These are phyloP conservation scores for Globisporangium nunn DNA, from an alignment of 352 stramenopile species.

Conservation along the genomic window DNA sequence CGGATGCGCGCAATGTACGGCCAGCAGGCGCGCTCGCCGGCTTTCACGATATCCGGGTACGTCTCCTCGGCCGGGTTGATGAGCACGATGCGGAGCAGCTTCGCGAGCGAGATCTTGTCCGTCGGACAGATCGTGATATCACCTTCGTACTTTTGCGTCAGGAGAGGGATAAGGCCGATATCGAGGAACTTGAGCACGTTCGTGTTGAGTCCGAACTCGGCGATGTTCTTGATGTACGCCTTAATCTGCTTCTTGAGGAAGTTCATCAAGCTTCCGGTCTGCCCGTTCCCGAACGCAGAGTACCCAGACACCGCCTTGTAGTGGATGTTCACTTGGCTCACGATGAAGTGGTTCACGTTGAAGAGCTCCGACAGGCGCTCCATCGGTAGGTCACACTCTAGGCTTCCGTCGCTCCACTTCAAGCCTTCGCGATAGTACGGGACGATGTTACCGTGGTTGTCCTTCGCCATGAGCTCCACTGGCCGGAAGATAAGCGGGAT, in stretches of 20 bases:
- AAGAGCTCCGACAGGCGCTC: slow-evolving; percentile 94
- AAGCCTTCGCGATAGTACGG: slow-evolving; percentile 73
- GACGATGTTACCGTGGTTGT: slow-evolving; percentile 78
- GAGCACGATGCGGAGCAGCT: slow-evolving; percentile 73
- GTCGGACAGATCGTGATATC: slow-evolving; percentile 97
- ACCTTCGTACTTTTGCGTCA: slow-evolving; percentile 95
- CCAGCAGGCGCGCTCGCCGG: slow-evolving; percentile 90
- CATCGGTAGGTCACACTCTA: slow-evolving; percentile 95
- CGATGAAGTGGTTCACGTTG: slow-evolving; percentile 99
- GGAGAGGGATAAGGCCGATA: slow-evolving; percentile 69
- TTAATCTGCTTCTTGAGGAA: slow-evolving; percentile 96
- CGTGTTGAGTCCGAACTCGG: slow-evolving; percentile 80
- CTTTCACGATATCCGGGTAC: slow-evolving; percentile 67
- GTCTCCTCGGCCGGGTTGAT: slow-evolving; percentile 66
- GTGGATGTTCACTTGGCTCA: slow-evolving; percentile 92
- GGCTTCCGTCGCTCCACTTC: slow-evolving; percentile 94
- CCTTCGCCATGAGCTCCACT: slow-evolving; percentile 93
- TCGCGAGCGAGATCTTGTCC: slow-evolving; percentile 81
- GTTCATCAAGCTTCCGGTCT: slow-evolving; percentile 79
- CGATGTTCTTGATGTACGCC: slow-evolving; percentile 85
- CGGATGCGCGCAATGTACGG: slow-evolving; percentile 93
- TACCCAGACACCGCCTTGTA: slow-evolving; percentile 85
- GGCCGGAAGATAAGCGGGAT: slow-evolving; percentile 94
- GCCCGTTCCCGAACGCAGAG: slow-evolving; percentile 59
- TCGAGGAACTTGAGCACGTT: slow-evolving; percentile 80